phyloP scores from a whole-genome alignment of 176 grass and related monocot species.

The Raddia distichophylla region DNA sequence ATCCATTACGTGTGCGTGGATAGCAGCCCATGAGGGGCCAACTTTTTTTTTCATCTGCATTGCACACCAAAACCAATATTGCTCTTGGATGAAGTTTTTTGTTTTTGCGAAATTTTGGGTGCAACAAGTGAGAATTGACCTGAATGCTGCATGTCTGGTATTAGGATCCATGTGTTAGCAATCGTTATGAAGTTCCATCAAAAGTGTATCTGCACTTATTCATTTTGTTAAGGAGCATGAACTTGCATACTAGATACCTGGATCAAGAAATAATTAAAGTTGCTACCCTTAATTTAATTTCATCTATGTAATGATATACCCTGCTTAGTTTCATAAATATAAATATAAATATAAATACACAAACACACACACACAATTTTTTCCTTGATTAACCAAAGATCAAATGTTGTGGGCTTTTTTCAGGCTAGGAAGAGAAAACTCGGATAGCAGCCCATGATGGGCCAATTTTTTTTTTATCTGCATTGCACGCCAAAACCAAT shows the following conservation, averaged over 20 bases:
- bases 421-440: conserved; percentile 89
- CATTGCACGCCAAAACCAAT: not conserved
- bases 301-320: conserved; percentile 7
- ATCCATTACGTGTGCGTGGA: not conserved
- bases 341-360: no score
- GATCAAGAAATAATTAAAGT: not conserved
- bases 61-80: not conserved
- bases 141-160: no score
- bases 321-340: not conserved
- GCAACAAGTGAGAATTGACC: no score
- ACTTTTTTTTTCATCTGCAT: not conserved
- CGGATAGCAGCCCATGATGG: conserved; percentile 31
- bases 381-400: not conserved
- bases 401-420: not conserved
- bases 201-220: not conserved
- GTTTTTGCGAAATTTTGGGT: not conserved
- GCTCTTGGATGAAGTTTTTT: not conserved
- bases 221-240: not conserved
- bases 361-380: no score
- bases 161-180: no score
- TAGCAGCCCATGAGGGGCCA: not conserved
- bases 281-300: not conserved
- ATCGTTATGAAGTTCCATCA: not conserved
- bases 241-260: not conserved
- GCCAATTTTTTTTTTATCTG: not conserved